Conservation (phyloP, 2,329 filamentous ascomycete genomes). For the Pseudopithomyces maydicus region DNA sequence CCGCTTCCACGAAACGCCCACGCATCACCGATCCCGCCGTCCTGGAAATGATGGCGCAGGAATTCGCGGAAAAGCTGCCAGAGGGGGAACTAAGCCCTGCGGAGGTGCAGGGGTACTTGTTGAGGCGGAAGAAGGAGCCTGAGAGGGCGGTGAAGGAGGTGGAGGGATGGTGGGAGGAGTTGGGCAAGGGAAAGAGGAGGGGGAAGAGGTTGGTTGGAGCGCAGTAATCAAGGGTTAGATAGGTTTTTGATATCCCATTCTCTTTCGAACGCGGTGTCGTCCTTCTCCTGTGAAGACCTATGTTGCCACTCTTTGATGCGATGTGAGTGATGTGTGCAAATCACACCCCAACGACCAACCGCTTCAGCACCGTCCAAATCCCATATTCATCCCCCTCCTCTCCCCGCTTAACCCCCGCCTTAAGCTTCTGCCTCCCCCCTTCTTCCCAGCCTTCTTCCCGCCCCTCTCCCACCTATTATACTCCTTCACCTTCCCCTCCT, state of each 20-base stretch:
- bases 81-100: conserved; percentile 56
- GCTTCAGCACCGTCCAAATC: neutral
- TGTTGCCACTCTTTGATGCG: no score
- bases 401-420: neutral
- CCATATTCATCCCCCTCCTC: neutral
- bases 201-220: neutral
- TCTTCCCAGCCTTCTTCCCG: neutral
- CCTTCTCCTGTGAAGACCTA: no score
- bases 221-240: conserved; percentile 18
- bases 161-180: conserved; percentile 46
- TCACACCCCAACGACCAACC: no score
- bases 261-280: no score
- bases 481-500: neutral
- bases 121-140: conserved; percentile 57
- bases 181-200: conserved; percentile 25
- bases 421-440: neutral
- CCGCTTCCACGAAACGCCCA: neutral
- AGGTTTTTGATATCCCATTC: no score
- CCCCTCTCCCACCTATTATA: neutral
- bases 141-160: conserved; percentile 48
- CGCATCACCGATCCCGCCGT: conserved; percentile 22
- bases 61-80: conserved; percentile 54
- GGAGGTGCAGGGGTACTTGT: conserved; percentile 59
- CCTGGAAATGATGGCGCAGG: conserved; percentile 48
- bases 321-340: no score